These are phyloP conservation scores for Syzygium oleosum DNA, from an alignment of 345 rosid genomes.

Conservation along the genomic window DNA sequence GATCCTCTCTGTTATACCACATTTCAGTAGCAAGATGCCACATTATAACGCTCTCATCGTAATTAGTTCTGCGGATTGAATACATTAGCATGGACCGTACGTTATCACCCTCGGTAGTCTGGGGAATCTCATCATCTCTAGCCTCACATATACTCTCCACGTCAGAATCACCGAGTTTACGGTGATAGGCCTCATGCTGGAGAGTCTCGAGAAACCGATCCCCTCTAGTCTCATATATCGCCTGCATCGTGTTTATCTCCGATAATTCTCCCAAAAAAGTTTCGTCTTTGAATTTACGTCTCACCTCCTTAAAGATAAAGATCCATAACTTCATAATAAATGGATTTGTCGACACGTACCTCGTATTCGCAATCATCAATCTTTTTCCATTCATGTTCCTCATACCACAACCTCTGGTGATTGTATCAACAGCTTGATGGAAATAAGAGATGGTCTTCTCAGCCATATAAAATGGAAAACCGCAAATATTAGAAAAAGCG, in stretches of 20 bases:
- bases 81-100: too few relatives aligned
- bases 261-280: rapidly evolving
- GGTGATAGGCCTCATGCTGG: rapidly evolving
- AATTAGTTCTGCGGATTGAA: rapidly evolving
- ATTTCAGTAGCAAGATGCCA: background rate
- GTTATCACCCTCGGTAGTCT: too few relatives aligned
- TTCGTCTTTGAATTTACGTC: background rate
- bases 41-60: background rate
- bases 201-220: background rate
- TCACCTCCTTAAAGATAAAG: background rate
- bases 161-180: too few relatives aligned
- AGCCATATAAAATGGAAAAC: background rate
- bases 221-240: background rate
- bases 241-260: background rate
- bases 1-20: background rate
- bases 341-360: background rate
- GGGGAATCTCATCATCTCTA: too few relatives aligned
- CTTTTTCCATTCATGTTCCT: background rate
- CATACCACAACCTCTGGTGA: background rate
- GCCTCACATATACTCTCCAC: rapidly evolving
- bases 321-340: background rate
- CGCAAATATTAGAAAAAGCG: background rate
- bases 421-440: background rate
- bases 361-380: background rate
- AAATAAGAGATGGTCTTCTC: background rate